Evolutionary conservation across 805 yeast species (phyloP).

Genomic region (Teunomyces pallodes): DNA sequence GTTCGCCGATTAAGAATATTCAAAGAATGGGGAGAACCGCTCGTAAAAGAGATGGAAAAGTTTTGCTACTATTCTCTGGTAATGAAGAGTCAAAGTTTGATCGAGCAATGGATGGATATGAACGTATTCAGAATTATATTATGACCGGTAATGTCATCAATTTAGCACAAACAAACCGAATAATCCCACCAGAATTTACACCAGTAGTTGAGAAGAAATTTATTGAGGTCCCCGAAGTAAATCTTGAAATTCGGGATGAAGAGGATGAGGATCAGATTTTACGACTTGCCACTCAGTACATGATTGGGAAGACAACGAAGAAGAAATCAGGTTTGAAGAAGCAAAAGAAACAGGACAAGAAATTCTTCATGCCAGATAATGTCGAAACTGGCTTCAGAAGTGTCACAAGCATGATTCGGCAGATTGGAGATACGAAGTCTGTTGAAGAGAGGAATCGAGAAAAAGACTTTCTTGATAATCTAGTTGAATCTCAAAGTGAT

Average conservation of each 20-base stretch:
- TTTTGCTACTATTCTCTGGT: constrained; percentile 69
- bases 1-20: constrained; percentile 88
- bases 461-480: constrained; percentile 12
- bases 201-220: constrained; percentile 58
- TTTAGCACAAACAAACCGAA: constrained; percentile 55
- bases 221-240: constrained; percentile 72
- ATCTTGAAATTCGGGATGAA: constrained; percentile 51
- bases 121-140: constrained; percentile 69
- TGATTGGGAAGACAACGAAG: constrained; percentile 39
- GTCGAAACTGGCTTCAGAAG: constrained; percentile 62
- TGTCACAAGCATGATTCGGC: constrained; percentile 47
- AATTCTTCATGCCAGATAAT: constrained; percentile 72
- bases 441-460: constrained; percentile 3
- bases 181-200: constrained; percentile 54
- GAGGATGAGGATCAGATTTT: constrained; percentile 67
- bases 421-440: constrained; percentile 3
- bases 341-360: constrained; percentile 30
- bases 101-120: constrained; percentile 81
- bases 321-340: constrained; percentile 12
- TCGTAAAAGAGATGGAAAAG: constrained; percentile 85
- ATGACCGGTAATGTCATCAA: constrained; percentile 44
- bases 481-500: constrained; percentile 13
- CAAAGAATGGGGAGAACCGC: constrained; percentile 99
- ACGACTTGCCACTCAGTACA: constrained; percentile 62
- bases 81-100: constrained; percentile 78